Conservation (phyloP, 179 eudicot genomes). For the Beta macrorhiza region DNA sequence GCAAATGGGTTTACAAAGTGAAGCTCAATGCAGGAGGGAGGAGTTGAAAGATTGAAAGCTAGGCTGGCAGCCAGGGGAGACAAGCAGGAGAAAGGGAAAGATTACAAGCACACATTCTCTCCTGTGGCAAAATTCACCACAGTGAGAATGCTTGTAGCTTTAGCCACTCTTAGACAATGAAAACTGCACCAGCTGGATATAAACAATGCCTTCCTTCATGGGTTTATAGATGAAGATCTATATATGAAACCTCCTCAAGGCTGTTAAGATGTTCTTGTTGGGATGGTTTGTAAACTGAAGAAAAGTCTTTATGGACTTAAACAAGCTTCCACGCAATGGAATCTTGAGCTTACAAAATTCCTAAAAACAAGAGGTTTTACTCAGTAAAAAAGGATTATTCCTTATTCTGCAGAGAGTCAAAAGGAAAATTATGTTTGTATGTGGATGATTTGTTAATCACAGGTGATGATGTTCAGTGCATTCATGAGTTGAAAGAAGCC, state of each 20-base stretch:
- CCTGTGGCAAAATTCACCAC: background rate
- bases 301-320: background rate
- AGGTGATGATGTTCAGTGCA: background rate
- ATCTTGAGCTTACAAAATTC: background rate
- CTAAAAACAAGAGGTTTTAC: background rate
- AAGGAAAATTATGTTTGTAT: background rate
- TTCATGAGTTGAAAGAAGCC: background rate
- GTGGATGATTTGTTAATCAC: background rate
- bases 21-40: background rate
- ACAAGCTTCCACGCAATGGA: background rate
- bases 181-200: background rate
- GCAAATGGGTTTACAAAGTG: background rate
- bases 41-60: background rate
- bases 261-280: background rate
- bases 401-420: no score
- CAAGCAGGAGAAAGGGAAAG: background rate
- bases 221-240: background rate
- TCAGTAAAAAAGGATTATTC: background rate
- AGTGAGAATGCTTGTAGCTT: background rate
- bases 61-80: background rate
- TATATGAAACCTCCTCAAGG: background rate
- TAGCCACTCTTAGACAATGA: background rate
- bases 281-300: background rate
- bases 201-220: background rate
- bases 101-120: no score